phyloP scores from a whole-genome alignment of 805 yeast species.

The Candida pseudofarinosa region DNA sequence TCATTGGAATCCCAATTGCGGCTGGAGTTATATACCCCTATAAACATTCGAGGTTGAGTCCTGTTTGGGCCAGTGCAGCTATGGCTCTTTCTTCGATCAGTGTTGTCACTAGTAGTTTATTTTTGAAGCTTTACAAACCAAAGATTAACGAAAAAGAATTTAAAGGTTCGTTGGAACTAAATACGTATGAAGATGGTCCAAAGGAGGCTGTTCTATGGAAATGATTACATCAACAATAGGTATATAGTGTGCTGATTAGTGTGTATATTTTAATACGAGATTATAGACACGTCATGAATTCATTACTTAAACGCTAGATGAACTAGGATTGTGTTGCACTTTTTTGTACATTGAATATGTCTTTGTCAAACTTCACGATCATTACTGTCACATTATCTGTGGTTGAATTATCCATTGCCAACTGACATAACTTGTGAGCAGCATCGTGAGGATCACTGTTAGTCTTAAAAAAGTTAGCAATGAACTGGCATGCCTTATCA shows the following conservation, averaged over 20 bases:
- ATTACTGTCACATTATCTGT: conserved; percentile 92
- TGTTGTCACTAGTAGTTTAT: conserved; percentile 55
- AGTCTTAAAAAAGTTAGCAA: conserved; percentile 40
- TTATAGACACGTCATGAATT: background rate
- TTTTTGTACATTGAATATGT: conserved; percentile 31
- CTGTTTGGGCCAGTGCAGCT: conserved; percentile 66
- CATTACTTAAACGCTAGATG: background rate
- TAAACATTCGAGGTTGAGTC: conserved; percentile 49
- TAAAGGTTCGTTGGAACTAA: background rate
- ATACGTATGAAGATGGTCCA: conserved; percentile 9
- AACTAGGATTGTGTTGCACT: background rate
- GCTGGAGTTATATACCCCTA: conserved; percentile 65
- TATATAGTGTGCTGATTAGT: no score
- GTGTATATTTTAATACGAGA: background rate
- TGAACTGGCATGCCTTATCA: conserved; percentile 73
- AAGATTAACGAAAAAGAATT: conserved; percentile 17
- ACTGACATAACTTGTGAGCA: conserved; percentile 59
- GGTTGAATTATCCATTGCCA: conserved; percentile 74
- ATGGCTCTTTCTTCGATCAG: conserved; percentile 60
- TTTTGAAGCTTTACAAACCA: conserved; percentile 46
- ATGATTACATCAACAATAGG: conserved; percentile 1
- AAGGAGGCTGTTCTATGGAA: background rate
- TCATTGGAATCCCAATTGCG: conserved; percentile 58
- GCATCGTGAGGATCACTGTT: conserved; percentile 55
- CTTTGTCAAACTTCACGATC: conserved; percentile 62